Base-by-base conservation (phyloP, 495 filamentous ascomycete genomes). In the Trichoderma reesei region DNA sequence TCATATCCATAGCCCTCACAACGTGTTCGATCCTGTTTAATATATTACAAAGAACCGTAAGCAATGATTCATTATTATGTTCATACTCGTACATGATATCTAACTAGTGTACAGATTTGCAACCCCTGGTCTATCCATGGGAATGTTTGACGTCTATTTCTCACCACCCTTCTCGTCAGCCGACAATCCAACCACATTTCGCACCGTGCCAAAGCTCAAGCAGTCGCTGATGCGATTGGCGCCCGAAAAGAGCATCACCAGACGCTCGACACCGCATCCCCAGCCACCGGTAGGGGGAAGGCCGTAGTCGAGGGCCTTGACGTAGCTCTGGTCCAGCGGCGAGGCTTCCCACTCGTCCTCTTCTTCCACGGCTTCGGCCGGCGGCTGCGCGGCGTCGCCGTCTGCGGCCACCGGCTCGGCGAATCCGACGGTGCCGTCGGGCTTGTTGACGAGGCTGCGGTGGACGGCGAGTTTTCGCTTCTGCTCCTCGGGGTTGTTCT, bases 241-340 rank as follows among this genome's bases (percentile, higher is more conserved):
- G 1, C 90, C 91, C 2, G 85, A 82, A 64, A 97, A 89, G 26
- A 96, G 74, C 94, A 98, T 98, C 41, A 87, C 84, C 60, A 98
- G 76, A 64, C 94, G 80, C 74, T 98, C 94, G 38, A 98, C 79
- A 0, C 94, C 94, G 68, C 91, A 92, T 0, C 94, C 94, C 94
- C 94, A 98, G 3, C 94, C 94, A 1, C 92, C 95, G 2, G 94
- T 98, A 16, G 94, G 87, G 42, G 94, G 94, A 64, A 98, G 75
- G 0, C 91, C 94, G 78, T 88, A 91, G 69, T 92, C 90, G 54
- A 98, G 72, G 5, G 90, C 90, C 63, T 87, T 80, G 5, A 96
- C 78, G 68, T 96, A 98, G 65, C 81, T 85, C 76, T 96, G 90
- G 68, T 98, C 94, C 13, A 96, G 73, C 13, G 67, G 74, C 2